These are phyloP conservation scores for Paxillus ammoniavirescens DNA, from an alignment of 768 basidiomycete species.

Conservation along the genomic window DNA sequence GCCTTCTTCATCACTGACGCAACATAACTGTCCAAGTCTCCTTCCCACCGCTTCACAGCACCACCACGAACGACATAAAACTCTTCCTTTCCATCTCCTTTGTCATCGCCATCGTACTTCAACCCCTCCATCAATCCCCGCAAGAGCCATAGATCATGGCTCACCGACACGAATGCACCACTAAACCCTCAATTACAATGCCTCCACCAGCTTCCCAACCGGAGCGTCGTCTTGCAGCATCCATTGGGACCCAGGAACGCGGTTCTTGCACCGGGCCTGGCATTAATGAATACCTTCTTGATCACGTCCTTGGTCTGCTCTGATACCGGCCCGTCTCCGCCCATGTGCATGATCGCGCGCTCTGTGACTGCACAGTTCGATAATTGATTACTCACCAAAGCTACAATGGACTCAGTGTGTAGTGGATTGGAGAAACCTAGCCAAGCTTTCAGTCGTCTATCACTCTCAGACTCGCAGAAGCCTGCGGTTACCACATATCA, in stretches of 20 bases:
- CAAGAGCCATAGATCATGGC: conserved; percentile 51
- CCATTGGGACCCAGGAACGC: conserved; percentile 40
- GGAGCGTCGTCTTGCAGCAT: conserved; percentile 47
- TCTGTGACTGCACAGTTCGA: no score
- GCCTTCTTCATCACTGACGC: conserved; percentile 22
- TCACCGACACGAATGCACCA: conserved; percentile 60
- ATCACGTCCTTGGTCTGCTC: conserved; percentile 25
- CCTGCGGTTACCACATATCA: no score
- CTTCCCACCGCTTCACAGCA: conserved; percentile 21
- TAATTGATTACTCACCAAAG: no score
- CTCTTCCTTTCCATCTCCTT: conserved; percentile 19
- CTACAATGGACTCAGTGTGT: no score
- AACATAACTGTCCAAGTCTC: conserved; percentile 32
- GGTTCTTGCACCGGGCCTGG: conserved; percentile 37
- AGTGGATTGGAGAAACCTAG: no score
- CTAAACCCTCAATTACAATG: conserved; percentile 48
- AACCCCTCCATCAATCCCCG: conserved; percentile 24
- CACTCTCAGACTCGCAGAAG: no score
- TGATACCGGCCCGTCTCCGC: not conserved
- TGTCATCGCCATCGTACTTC: conserved; percentile 18
- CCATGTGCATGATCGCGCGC: no score
- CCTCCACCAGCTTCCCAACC: conserved; percentile 41
- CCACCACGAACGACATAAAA: conserved; percentile 26
- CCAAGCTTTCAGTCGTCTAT: no score
- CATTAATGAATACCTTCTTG: conserved; percentile 34